A percentile compares a stretch with the other conserved stretches of the same genome.
These are phyloP conservation scores for Cladosporium halotolerans DNA, from an alignment of 2,329 filamentous ascomycete genomes.

Conservation along the genomic window DNA sequence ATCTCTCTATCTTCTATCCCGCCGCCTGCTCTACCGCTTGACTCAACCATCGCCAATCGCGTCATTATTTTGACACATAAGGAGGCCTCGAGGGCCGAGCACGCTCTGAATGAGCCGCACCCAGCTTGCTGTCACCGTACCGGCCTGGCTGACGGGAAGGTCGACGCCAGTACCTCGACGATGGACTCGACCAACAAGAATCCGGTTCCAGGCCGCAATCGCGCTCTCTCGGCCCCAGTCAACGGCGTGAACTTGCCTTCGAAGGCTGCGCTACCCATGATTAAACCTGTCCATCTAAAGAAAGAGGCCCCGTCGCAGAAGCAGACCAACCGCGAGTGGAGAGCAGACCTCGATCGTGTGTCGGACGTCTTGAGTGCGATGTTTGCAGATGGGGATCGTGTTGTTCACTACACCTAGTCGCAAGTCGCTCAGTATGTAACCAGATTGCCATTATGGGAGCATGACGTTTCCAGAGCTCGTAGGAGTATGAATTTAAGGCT, in stretches of 20 bases:
- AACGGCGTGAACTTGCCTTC: background rate
- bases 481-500: too few relatives aligned
- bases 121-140: too few relatives aligned
- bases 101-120: background rate
- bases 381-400: conserved; percentile 1
- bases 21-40: background rate
- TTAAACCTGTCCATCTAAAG: background rate
- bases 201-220: background rate
- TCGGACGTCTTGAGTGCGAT: conserved; percentile 3
- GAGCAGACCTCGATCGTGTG: conserved; percentile 3
- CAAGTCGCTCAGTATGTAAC: too few relatives aligned
- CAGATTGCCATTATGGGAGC: too few relatives aligned
- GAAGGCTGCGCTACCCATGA: background rate
- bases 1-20: background rate
- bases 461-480: too few relatives aligned
- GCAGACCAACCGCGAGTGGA: conserved; percentile 1
- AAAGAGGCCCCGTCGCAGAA: background rate
- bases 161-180: too few relatives aligned
- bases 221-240: conserved; percentile 3
- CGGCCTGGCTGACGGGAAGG: too few relatives aligned
- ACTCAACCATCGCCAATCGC: background rate
- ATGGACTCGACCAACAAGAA: background rate
- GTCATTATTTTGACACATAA: background rate
- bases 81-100: background rate
- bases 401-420: background rate